Percentiles rank a stretch among this genome's conserved stretches.
These are phyloP conservation scores for Saturnispora halmiae DNA, from an alignment of 805 yeast genomes.

Conservation along the genomic window DNA sequence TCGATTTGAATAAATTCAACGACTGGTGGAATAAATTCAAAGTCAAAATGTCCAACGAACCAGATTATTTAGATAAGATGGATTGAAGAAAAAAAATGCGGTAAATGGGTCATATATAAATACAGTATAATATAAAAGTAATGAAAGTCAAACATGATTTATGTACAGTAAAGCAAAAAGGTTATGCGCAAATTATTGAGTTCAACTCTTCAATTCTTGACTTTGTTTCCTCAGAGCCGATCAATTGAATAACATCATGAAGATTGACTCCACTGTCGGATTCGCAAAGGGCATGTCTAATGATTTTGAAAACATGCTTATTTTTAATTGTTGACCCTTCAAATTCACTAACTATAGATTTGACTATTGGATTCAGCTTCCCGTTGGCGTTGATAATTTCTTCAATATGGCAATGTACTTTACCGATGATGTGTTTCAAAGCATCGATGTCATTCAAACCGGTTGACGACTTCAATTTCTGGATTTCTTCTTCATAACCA, in stretches of 20 bases:
- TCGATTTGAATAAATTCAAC: constrained; percentile 79
- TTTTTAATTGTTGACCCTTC: constrained; percentile 18
- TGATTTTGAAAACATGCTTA: constrained; percentile 42
- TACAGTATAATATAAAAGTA: neutral
- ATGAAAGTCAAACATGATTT: neutral
- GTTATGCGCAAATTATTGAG: constrained; percentile 2
- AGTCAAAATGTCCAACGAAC: constrained; percentile 66
- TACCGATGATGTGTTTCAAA: constrained; percentile 4
- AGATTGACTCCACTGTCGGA: constrained; percentile 61
- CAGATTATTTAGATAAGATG: constrained; percentile 56
- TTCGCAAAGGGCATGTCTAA: constrained; percentile 65
- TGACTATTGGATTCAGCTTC: constrained; percentile 6
- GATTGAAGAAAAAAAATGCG: constrained; percentile 18
- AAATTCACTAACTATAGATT: constrained; percentile 4
- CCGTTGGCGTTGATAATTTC: constrained; percentile 7
- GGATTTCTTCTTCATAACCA: constrained; percentile 1
- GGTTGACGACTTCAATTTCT: neutral
- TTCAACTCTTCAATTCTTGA: constrained; percentile 19
- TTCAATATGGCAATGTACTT: neutral
- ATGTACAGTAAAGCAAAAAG: neutral
- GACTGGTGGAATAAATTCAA: constrained; percentile 94
- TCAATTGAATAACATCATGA: constrained; percentile 43
- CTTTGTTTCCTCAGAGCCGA: constrained; percentile 38
- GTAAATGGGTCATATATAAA: neutral
- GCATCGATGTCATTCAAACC: constrained; percentile 2